Evolutionary conservation across 2,329 filamentous ascomycete species (phyloP).

Genomic region (Colletotrichum orchidophilum): DNA sequence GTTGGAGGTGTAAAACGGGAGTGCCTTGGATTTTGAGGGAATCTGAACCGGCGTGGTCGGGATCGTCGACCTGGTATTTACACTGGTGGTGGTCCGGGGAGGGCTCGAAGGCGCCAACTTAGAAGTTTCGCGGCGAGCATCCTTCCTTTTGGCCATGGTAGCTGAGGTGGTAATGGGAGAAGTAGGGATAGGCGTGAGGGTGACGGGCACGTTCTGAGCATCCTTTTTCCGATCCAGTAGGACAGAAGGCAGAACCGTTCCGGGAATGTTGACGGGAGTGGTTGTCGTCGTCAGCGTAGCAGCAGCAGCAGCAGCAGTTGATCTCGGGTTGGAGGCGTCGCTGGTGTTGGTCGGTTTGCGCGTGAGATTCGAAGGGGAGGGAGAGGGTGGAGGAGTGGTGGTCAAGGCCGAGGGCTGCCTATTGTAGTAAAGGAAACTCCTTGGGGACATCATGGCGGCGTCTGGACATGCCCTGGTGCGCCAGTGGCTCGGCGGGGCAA

Average conservation of each 20-base stretch:
- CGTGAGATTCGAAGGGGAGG: constrained; percentile 10
- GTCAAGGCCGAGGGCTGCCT: constrained; percentile 32
- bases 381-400: constrained; percentile 11
- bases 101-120: constrained; percentile 35
- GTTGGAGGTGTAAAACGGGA: constrained; percentile 48
- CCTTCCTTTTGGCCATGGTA: constrained; percentile 35
- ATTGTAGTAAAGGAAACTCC: constrained; percentile 37
- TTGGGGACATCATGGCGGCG: constrained; percentile 36
- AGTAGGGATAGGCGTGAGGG: constrained; percentile 33
- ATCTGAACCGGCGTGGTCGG: constrained; percentile 66
- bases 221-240: constrained; percentile 35
- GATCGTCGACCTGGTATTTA: constrained; percentile 33
- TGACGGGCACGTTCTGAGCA: constrained; percentile 35
- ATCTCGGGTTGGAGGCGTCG: constrained; percentile 4
- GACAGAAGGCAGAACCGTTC: constrained; percentile 33
- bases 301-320: not conserved
- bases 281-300: not conserved
- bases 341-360: constrained; percentile 21
- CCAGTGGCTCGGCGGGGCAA: constrained; percentile 35
- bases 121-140: constrained; percentile 34
- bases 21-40: constrained; percentile 53
- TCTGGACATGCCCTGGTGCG: constrained; percentile 33
- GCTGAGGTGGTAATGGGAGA: constrained; percentile 26
- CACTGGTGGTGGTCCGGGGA: constrained; percentile 34
- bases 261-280: constrained; percentile 13